Evolutionary conservation across 257 asterid genomes (phyloP).

Genomic region (Solanum microdontum): DNA sequence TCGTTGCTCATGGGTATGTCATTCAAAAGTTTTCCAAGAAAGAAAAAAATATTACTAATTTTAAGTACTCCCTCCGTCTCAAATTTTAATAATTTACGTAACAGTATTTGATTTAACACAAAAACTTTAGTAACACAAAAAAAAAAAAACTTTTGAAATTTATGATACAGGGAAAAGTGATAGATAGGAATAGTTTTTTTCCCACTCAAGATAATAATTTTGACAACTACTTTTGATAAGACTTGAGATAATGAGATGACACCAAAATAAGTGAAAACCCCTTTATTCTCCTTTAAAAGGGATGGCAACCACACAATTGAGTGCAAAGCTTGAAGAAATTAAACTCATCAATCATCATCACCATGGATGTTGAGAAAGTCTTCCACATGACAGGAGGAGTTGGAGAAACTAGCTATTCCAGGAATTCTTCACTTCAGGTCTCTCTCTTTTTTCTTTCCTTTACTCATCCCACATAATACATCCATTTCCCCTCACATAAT

Average conservation of each 20-base stretch:
- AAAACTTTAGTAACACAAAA: too few relatives aligned
- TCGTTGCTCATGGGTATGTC: background rate
- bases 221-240: background rate
- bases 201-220: background rate
- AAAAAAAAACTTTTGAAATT: background rate
- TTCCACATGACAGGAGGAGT: constrained; percentile 93
- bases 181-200: background rate
- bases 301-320: background rate
- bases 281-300: background rate
- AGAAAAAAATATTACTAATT: background rate
- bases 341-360: background rate
- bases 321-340: background rate
- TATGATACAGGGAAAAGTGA: background rate
- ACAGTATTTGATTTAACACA: background rate
- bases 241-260: background rate
- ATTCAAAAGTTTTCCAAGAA: background rate
- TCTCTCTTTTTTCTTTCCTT: background rate
- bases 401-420: constrained; percentile 57
- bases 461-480: background rate
- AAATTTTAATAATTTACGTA: too few relatives aligned
- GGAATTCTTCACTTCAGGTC: constrained; percentile 76
- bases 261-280: background rate
- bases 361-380: constrained; percentile 58
- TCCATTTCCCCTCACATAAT: background rate
- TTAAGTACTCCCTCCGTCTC: background rate